phyloP scores from a whole-genome alignment of 2,329 filamentous ascomycete species.

The Aspergillus thermomutatus region DNA sequence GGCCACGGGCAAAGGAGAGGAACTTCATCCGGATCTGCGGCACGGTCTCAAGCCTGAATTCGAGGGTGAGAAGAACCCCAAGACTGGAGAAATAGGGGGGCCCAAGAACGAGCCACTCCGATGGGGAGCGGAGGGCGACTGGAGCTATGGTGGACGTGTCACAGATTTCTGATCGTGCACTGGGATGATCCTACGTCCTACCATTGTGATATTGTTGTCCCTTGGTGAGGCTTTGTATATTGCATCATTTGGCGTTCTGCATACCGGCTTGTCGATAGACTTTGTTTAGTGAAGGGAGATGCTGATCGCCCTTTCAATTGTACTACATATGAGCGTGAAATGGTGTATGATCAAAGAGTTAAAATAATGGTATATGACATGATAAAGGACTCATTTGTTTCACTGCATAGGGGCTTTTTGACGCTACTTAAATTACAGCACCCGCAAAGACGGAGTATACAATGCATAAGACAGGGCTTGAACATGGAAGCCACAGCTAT shows the following conservation, averaged over 20 bases:
- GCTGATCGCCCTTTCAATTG: background rate
- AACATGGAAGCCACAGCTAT: background rate
- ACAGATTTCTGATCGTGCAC: conserved; percentile 69
- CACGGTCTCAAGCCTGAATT: conserved; percentile 86
- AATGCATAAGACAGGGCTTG: no score
- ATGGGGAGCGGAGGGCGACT: conserved; percentile 75
- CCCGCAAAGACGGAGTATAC: no score
- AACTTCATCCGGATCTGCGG: conserved; percentile 67
- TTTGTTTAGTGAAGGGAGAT: background rate
- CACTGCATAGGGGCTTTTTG: background rate
- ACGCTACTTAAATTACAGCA: background rate
- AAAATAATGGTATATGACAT: background rate
- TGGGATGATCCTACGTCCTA: background rate
- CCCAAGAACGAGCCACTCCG: conserved; percentile 95
- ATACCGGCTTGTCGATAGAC: background rate
- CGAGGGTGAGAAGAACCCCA: conserved; percentile 84
- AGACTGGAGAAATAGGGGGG: conserved; percentile 91
- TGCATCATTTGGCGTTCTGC: background rate
- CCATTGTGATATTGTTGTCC: background rate
- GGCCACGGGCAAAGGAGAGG: conserved; percentile 58
- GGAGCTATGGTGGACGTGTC: conserved; percentile 92
- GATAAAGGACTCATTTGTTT: background rate
- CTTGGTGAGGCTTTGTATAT: background rate
- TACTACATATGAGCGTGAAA: background rate
- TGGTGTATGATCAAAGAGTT: background rate